These are phyloP conservation scores for Ricinus communis DNA, from an alignment of 345 rosid species.

Conservation along the genomic window DNA sequence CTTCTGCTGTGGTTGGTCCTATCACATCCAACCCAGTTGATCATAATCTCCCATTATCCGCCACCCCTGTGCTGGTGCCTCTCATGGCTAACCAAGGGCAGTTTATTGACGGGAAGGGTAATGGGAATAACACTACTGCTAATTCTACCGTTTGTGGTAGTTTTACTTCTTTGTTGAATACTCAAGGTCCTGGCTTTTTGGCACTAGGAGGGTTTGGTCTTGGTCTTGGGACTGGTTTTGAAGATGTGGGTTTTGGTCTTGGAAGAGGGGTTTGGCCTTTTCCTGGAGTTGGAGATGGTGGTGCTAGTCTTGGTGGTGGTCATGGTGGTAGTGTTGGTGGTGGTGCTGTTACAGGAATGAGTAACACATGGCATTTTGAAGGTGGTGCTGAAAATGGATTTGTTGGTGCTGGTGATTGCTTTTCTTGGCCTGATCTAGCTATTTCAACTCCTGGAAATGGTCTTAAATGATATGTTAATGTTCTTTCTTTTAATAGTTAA, in stretches of 20 bases:
- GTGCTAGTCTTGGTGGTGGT: conserved; percentile 19
- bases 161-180: conserved; percentile 71
- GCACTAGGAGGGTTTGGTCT: conserved; percentile 72
- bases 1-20: conserved; percentile 15
- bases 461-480: conserved; percentile 48
- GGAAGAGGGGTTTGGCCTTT: conserved; percentile 85
- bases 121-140: conserved; percentile 12
- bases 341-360: conserved; percentile 28
- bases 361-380: conserved; percentile 77
- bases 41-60: conserved; percentile 37
- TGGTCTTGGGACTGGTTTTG: conserved; percentile 59
- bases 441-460: conserved; percentile 83
- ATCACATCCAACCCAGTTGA: conserved; percentile 8
- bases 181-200: conserved; percentile 61
- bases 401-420: conserved; percentile 56
- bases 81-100: conserved; percentile 33
- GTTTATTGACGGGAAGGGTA: conserved; percentile 34
- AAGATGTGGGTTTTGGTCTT: conserved; percentile 63
- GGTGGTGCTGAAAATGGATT: conserved; percentile 59
- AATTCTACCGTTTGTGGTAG: conserved; percentile 38
- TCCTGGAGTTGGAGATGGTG: conserved; percentile 47
- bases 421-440: conserved; percentile 91
- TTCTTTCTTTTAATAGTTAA: not conserved
- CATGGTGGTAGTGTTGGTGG: conserved; percentile 28
- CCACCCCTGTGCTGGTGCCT: conserved; percentile 59